These are phyloP conservation scores for Yamadazyma siamensis DNA, from an alignment of 1,139 yeast genomes.

Conservation along the genomic window DNA sequence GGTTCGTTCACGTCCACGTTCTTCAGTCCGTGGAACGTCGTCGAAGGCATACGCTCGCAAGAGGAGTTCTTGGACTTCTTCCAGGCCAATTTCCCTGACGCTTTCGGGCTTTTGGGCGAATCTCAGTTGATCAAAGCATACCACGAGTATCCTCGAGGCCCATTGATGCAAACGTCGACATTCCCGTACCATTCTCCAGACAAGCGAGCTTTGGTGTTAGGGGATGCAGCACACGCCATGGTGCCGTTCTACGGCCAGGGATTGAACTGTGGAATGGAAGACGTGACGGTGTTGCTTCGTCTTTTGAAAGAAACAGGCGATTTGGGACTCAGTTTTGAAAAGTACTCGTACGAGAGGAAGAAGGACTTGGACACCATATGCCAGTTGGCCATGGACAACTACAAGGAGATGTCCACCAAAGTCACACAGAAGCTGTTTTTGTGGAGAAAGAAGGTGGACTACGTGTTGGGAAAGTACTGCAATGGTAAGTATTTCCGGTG, in stretches of 20 bases:
- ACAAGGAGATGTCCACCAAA: constrained; percentile 82
- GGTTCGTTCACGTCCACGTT: constrained; percentile 89
- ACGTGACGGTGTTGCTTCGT: constrained; percentile 65
- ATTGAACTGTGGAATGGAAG: constrained; percentile 95
- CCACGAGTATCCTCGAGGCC: constrained; percentile 66
- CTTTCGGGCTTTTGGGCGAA: constrained; percentile 62
- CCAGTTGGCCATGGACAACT: constrained; percentile 76
- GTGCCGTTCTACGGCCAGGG: constrained; percentile 98
- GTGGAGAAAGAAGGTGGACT: constrained; percentile 67
- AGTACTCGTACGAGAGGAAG: constrained; percentile 57
- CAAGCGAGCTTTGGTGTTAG: constrained; percentile 68
- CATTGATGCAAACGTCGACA: constrained; percentile 66
- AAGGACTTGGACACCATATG: constrained; percentile 72
- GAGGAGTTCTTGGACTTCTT: constrained; percentile 55
- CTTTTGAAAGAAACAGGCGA: constrained; percentile 45
- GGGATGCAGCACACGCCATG: constrained; percentile 97
- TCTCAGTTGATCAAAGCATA: constrained; percentile 51
- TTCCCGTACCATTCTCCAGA: constrained; percentile 63
- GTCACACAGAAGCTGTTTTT: constrained; percentile 66
- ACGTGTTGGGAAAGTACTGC: constrained; percentile 50
- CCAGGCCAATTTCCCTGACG: constrained; percentile 66
- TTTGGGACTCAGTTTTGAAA: constrained; percentile 49
- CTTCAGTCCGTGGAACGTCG: constrained; percentile 74
- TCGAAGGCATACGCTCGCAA: constrained; percentile 48
- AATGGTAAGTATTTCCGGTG: constrained; percentile 51